Conservation (phyloP, 176 grass and related monocot species). For the Raddia distichophylla region DNA sequence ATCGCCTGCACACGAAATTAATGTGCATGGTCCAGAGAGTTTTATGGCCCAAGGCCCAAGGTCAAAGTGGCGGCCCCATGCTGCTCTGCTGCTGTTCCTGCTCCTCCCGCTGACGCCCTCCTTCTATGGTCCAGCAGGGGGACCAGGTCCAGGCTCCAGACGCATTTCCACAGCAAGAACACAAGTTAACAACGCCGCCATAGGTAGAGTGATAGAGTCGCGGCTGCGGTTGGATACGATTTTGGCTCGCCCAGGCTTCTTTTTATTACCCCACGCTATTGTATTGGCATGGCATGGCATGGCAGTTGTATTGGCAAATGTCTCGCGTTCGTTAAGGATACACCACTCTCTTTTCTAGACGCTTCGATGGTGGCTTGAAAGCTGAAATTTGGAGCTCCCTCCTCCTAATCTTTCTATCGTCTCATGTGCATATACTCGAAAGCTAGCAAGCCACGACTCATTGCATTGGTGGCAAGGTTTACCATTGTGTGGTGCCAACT, state of each 20-base stretch:
- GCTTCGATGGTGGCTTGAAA: background rate
- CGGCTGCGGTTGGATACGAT: background rate
- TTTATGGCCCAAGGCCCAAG: slow-evolving; percentile 13
- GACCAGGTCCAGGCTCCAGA: background rate
- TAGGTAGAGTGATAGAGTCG: background rate
- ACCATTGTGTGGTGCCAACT: background rate
- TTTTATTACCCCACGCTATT: background rate
- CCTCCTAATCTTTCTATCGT: background rate
- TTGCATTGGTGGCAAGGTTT: too few relatives aligned
- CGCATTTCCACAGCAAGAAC: background rate
- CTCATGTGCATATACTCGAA: background rate
- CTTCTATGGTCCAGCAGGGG: slow-evolving; percentile 24
- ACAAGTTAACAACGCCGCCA: background rate
- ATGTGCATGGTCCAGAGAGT: slow-evolving; percentile 17
- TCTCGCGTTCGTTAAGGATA: background rate
- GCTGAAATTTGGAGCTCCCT: background rate
- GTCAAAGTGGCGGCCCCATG: slow-evolving; percentile 25
- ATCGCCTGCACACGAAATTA: slow-evolving; percentile 20
- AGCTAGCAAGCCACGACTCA: background rate
- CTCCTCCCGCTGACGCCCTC: slow-evolving; percentile 5
- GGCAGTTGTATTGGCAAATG: background rate
- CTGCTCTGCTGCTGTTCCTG: background rate
- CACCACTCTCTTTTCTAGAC: too few relatives aligned
- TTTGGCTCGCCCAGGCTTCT: background rate
- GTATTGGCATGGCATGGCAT: background rate